Evolutionary conservation across 2,329 filamentous ascomycete species (phyloP).

Genomic region (Cladophialophora yegresii): DNA sequence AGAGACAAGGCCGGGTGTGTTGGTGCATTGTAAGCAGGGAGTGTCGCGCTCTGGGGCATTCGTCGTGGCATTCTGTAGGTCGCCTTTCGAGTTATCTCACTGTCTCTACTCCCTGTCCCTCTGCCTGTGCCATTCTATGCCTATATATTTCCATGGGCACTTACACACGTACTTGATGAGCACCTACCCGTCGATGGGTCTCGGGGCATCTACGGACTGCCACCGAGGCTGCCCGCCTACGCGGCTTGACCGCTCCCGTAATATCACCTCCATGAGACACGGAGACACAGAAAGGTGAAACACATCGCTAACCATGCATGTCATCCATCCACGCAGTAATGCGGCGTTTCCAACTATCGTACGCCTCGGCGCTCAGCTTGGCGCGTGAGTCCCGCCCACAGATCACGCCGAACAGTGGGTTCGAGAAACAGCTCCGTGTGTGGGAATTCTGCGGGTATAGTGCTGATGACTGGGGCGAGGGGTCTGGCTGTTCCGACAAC

Average conservation of each 20-base stretch:
- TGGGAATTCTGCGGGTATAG: constrained; percentile 25
- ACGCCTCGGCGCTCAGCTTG: constrained; percentile 29
- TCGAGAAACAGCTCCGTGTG: constrained; percentile 32
- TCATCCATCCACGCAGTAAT: constrained; percentile 30
- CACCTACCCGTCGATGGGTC: too few species aligned
- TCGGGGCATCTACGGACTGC: too few species aligned
- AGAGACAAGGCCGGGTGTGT: constrained; percentile 16
- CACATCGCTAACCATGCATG: background rate
- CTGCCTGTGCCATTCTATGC: background rate
- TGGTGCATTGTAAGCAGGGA: constrained; percentile 37
- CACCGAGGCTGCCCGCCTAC: too few species aligned
- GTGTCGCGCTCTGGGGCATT: constrained; percentile 35
- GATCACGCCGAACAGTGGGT: constrained; percentile 34
- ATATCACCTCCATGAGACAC: too few species aligned
- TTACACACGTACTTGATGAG: too few species aligned
- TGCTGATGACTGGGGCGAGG: background rate
- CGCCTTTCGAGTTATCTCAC: background rate
- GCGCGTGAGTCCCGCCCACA: constrained; percentile 30
- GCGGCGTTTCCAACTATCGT: constrained; percentile 28
- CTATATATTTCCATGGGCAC: too few species aligned
- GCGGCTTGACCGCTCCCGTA: too few species aligned
- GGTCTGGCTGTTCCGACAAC: background rate
- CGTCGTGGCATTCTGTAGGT: constrained; percentile 36
- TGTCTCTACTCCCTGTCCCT: background rate
- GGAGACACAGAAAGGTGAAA: background rate